Evolutionary conservation across 352 stramenopile species (phyloP), one percentile per base, ranked within the genome.

Genomic region (Blastocystis sp.): DNA sequence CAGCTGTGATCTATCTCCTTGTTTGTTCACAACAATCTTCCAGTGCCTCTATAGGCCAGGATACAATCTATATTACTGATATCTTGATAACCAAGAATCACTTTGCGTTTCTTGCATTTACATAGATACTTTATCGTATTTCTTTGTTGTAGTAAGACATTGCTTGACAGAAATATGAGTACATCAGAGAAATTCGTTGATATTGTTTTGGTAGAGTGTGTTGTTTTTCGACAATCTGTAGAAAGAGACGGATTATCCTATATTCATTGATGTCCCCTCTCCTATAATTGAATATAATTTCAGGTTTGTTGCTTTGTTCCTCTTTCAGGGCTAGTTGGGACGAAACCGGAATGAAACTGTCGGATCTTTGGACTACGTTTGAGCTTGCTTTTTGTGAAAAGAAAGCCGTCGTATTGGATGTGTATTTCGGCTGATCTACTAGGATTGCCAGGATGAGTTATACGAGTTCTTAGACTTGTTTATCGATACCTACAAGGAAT

Each of bases 221-320:
- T 59, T 59, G 50, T n/a, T 13, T 59, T 59, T 13, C 20, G 50
- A n/a, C 50, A 59, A 34, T 3, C 13, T 59, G 11, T 59, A 59
- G 50, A 59, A 59, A 59, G 73, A 84, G 53, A 68, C 7, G 29
- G 73, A 84, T 45, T 84, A 68, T 68, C 20, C 73, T 39, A 20
- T 34, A 43, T 26, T 84, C 15, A 84, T 54, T 26, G 54, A 29
- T 26, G 41, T 84, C 11, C 34, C n/a, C 1, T 66, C 73, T n/a
- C 73, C 73, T 2, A 68, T 45, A 18, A 77, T 88, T 47, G 77
- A 88, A 43, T 88, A 88, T 59, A 88, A 88, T 64, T 88, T 88
- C 77, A 88, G 77, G 77, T 88, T 37, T 54, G 8, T 43, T 37
- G 11, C 3, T 37, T 0, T 18, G 8, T 64, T 20, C 62, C 8